A percentile compares a stretch with the other conserved stretches of the same genome.
phyloP scores from a whole-genome alignment of 306 rosid species.

The Heteromeles arbutifolia region DNA sequence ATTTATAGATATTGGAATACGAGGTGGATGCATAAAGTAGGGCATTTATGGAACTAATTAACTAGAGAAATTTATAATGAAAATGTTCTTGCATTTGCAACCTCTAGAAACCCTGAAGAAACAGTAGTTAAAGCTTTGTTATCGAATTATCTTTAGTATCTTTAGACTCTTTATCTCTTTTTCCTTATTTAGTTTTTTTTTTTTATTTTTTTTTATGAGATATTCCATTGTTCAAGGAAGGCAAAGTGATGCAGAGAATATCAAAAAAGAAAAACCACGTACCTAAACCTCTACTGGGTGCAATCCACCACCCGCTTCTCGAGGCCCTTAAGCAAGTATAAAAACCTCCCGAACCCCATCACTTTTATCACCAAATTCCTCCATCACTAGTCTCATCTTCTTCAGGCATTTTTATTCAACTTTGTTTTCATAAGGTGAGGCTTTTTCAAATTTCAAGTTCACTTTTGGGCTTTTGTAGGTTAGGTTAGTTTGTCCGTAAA shows the following conservation, averaged over 20 bases:
- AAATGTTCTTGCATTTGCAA: neutral
- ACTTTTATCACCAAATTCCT: conserved; percentile 25
- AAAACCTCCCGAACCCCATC: conserved; percentile 34
- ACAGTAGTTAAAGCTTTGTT: neutral
- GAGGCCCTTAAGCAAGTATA: conserved; percentile 61
- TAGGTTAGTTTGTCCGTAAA: neutral
- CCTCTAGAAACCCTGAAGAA: conserved; percentile 12
- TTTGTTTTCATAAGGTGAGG: conserved; percentile 15
- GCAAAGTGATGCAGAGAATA: conserved; percentile 20
- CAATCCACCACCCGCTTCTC: conserved; percentile 36
- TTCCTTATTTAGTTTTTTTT: conserved; percentile 1
- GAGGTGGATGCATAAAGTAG: neutral
- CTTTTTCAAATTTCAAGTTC: neutral
- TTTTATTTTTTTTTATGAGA: conserved; percentile 2
- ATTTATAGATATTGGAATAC: neutral
- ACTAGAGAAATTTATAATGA: neutral
- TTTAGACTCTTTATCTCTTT: conserved; percentile 20
- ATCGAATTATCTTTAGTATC: neutral
- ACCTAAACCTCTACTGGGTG: conserved; percentile 12
- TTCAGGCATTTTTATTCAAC: conserved; percentile 1
- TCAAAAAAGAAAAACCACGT: conserved; percentile 21
- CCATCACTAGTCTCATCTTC: neutral
- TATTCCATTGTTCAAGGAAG: conserved; percentile 37
- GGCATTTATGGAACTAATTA: neutral
- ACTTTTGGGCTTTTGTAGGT: neutral